Percentiles rank a stretch among this genome's conserved stretches.
These are phyloP conservation scores for Globisporangium spinosum DNA, from an alignment of 352 stramenopile genomes.

Conservation along the genomic window DNA sequence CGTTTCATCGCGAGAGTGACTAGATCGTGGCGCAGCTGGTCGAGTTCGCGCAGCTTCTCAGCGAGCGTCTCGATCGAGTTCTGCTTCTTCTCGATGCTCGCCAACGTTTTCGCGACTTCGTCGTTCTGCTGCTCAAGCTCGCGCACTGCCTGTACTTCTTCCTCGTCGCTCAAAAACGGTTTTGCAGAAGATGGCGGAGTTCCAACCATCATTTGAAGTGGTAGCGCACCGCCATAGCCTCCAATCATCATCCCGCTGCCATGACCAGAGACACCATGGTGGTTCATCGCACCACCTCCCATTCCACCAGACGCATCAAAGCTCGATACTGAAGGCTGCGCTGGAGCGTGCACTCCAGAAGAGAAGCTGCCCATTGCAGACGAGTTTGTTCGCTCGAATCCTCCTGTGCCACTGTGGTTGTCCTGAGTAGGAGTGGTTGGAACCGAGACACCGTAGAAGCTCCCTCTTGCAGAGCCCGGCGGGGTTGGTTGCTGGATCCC, in stretches of 20 bases:
- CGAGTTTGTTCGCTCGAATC: slow-evolving; percentile 36
- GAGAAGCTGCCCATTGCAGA: slow-evolving; percentile 43
- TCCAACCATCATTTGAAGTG: slow-evolving; percentile 8
- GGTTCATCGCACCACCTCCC: slow-evolving; percentile 24
- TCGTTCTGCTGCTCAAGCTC: slow-evolving; percentile 64
- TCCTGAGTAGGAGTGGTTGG: not conserved
- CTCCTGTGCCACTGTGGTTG: slow-evolving; percentile 1
- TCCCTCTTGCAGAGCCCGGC: slow-evolving; percentile 15
- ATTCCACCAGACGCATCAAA: slow-evolving; percentile 24
- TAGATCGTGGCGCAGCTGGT: slow-evolving; percentile 70
- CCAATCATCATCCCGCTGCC: slow-evolving; percentile 21
- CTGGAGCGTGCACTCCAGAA: slow-evolving; percentile 24
- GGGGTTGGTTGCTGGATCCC: slow-evolving; percentile 15
- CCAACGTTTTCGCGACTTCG: slow-evolving; percentile 33
- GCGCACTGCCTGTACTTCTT: slow-evolving; percentile 42
- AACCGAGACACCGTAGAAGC: slow-evolving; percentile 12
- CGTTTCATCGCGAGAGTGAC: slow-evolving; percentile 66
- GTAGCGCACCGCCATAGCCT: slow-evolving; percentile 3
- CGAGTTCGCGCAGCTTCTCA: slow-evolving; percentile 62
- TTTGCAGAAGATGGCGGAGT: slow-evolving; percentile 20
- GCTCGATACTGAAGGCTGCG: slow-evolving; percentile 14
- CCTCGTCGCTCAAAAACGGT: slow-evolving; percentile 57
- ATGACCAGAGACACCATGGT: slow-evolving; percentile 19
- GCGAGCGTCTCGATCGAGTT: slow-evolving; percentile 52
- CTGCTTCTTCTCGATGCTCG: slow-evolving; percentile 61